These are phyloP conservation scores for Eustoma russellianum DNA, from an alignment of 257 asterid species.

Conservation along the genomic window DNA sequence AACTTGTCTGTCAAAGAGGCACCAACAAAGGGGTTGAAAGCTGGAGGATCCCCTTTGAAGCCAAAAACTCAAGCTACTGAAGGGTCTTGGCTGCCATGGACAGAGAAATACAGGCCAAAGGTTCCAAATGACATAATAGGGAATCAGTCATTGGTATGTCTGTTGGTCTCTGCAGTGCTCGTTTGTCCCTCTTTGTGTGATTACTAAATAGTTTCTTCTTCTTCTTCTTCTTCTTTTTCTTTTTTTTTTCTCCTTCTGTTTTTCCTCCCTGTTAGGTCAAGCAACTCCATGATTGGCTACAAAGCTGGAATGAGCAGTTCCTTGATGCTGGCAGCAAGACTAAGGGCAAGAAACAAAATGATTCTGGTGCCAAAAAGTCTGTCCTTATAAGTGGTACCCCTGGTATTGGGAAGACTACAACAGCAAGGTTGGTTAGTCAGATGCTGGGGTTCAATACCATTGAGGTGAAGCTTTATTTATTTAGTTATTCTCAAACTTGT, in stretches of 20 bases:
- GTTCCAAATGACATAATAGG: constrained; percentile 73
- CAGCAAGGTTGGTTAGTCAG: constrained; percentile 88
- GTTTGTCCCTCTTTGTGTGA: constrained; percentile 7
- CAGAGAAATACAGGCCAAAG: constrained; percentile 83
- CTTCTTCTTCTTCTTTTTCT: too few relatives aligned
- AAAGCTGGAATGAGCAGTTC: constrained; percentile 65
- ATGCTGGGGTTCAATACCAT: constrained; percentile 85
- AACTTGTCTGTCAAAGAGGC: constrained; percentile 16
- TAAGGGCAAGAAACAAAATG: constrained; percentile 79
- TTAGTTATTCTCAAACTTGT: constrained; percentile 2
- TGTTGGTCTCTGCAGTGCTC: constrained; percentile 13
- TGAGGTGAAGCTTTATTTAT: constrained; percentile 48
- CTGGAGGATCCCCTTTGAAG: constrained; percentile 33
- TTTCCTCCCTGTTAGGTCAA: constrained; percentile 47
- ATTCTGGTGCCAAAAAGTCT: constrained; percentile 81
- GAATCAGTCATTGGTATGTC: constrained; percentile 77
- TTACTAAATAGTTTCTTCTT: background rate
- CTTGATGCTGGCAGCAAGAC: constrained; percentile 50
- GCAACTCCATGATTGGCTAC: constrained; percentile 95
- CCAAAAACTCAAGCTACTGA: constrained; percentile 29
- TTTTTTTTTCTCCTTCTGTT: too few relatives aligned
- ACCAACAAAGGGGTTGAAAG: constrained; percentile 33
- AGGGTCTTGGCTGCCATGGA: constrained; percentile 61
- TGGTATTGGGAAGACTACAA: constrained; percentile 93
- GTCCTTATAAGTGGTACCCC: constrained; percentile 91